Conservation (phyloP, 2,329 filamentous ascomycete species). For the Fusarium nelsonii region DNA sequence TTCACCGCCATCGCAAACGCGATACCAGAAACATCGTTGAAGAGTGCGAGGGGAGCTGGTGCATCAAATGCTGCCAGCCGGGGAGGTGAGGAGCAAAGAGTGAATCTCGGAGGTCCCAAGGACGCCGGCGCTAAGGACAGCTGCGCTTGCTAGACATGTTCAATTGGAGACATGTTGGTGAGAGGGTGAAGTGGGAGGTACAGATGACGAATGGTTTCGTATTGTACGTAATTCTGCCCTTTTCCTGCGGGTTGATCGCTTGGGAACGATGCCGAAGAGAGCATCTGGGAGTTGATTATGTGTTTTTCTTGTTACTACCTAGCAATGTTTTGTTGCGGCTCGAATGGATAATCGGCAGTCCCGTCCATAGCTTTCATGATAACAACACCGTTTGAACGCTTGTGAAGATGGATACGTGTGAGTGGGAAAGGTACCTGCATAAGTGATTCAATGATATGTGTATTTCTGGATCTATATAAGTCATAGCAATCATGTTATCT, state of each 20-base stretch:
- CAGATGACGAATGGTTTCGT: constrained; percentile 38
- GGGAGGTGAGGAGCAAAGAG: constrained; percentile 76
- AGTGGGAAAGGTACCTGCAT: neutral
- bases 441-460: neutral
- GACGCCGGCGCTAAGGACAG: constrained; percentile 86
- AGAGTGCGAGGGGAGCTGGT: constrained; percentile 83
- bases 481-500: neutral
- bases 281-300: constrained; percentile 49
- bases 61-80: constrained; percentile 71
- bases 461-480: neutral
- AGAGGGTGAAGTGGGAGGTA: constrained; percentile 25
- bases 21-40: constrained; percentile 95
- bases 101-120: constrained; percentile 82
- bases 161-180: constrained; percentile 9
- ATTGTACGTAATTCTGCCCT: constrained; percentile 46
- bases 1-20: constrained; percentile 99
- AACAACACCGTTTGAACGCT: neutral
- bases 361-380: constrained; percentile 7
- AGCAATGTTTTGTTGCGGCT: constrained; percentile 36
- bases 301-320: constrained; percentile 41
- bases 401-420: neutral
- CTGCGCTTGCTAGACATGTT: constrained; percentile 78
- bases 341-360: constrained; percentile 25
- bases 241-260: constrained; percentile 46
- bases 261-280: constrained; percentile 47